Evolutionary conservation across 129 eudicot species (phyloP).

Genomic region (Deinandra increscens): DNA sequence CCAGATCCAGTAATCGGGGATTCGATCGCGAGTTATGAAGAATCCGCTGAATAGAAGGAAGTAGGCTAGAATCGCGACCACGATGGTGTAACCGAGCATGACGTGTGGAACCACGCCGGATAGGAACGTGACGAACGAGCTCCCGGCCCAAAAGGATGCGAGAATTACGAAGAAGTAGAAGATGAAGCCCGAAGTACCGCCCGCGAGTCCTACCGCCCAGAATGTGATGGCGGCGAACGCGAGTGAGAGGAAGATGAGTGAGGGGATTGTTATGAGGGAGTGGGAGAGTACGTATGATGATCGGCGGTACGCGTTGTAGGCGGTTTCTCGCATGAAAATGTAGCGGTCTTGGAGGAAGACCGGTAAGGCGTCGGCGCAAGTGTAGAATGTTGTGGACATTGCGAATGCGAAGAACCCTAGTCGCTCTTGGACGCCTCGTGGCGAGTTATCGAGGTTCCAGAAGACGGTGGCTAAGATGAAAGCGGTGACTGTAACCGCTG

Average conservation of each 20-base stretch:
- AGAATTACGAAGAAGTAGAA: slow-evolving; percentile 17
- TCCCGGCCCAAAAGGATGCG: slow-evolving; percentile 7
- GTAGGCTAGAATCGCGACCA: slow-evolving; percentile 19
- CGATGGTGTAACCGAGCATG: slow-evolving; percentile 15
- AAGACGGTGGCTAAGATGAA: slow-evolving; percentile 14
- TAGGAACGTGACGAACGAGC: slow-evolving; percentile 13
- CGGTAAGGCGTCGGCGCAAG: slow-evolving; percentile 4
- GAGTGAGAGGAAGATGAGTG: slow-evolving; percentile 1
- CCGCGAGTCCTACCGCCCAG: slow-evolving; percentile 9
- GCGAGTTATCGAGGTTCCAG: not conserved
- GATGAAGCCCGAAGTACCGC: slow-evolving; percentile 7
- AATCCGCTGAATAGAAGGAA: slow-evolving; percentile 12
- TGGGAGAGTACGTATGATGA: slow-evolving; percentile 10
- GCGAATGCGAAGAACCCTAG: slow-evolving; percentile 14
- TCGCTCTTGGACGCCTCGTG: slow-evolving; percentile 13
- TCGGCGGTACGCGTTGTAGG: slow-evolving; percentile 13
- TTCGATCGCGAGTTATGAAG: slow-evolving; percentile 21
- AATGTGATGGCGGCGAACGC: slow-evolving; percentile 12
- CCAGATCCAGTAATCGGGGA: slow-evolving; percentile 16
- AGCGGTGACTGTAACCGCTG: slow-evolving; percentile 11
- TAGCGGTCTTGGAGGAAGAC: slow-evolving; percentile 15
- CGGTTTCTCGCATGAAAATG: slow-evolving; percentile 20
- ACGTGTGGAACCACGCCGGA: slow-evolving; percentile 3
- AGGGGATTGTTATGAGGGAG: slow-evolving; percentile 3
- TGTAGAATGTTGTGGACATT: slow-evolving; percentile 12